A percentile compares a stretch with the other conserved stretches of the same genome.
Evolutionary conservation across 345 rosid genomes (phyloP).

Genomic region (Conringia planisiliqua): DNA sequence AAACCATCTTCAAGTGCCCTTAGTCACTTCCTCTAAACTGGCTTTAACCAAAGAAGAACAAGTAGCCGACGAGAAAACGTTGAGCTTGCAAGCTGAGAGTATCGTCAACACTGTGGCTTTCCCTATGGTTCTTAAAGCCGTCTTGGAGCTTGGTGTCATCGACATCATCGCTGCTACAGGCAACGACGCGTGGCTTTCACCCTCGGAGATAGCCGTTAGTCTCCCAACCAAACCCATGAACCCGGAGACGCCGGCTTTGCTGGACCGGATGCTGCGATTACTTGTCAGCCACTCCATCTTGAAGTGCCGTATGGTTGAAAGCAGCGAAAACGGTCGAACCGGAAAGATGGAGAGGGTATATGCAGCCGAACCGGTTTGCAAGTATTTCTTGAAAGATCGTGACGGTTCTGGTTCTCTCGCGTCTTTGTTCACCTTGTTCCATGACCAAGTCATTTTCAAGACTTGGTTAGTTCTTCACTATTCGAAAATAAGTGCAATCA

Average conservation of each 20-base stretch:
- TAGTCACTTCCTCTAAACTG: neutral
- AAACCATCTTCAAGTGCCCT: neutral
- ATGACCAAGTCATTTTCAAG: conserved; percentile 18
- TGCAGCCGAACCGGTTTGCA: conserved; percentile 33
- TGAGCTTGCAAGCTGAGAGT: conserved; percentile 24
- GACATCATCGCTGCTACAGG: conserved; percentile 41
- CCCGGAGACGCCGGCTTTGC: conserved; percentile 41
- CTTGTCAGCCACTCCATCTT: conserved; percentile 50
- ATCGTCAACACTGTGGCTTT: conserved; percentile 28
- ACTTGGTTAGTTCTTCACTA: conserved; percentile 17
- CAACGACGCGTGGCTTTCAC: conserved; percentile 36
- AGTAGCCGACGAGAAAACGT: neutral
- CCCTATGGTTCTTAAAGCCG: conserved; percentile 51
- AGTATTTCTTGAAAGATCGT: conserved; percentile 19
- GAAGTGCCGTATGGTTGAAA: conserved; percentile 31
- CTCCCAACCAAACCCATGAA: conserved; percentile 35
- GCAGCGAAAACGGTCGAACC: neutral
- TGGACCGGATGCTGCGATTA: conserved; percentile 55
- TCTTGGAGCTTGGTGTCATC: conserved; percentile 48
- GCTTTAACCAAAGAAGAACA: conserved; percentile 14
- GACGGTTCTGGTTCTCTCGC: conserved; percentile 27
- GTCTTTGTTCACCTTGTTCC: conserved; percentile 7
- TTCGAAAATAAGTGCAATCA: neutral
- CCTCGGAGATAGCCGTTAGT: conserved; percentile 39
- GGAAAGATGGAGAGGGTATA: conserved; percentile 7